A percentile compares a stretch with the other conserved stretches of the same genome.
Evolutionary conservation across 179 eudicot genomes (phyloP).

Genomic region (Corrigiola litoralis): DNA sequence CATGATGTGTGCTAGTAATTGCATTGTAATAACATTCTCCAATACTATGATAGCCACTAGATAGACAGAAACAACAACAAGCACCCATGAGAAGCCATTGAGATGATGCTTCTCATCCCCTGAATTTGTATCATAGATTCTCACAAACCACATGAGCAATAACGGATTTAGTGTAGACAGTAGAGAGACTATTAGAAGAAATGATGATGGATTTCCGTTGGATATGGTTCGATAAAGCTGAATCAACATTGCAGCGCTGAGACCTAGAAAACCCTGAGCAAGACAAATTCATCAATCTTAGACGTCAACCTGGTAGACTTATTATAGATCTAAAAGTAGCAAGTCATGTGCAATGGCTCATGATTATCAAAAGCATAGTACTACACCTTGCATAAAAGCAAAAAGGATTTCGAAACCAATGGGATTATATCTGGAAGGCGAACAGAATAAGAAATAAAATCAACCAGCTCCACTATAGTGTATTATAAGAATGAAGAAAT

Average conservation of each 20-base stretch:
- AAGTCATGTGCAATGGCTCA: neutral
- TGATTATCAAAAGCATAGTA: neutral
- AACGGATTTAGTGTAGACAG: conserved; percentile 53
- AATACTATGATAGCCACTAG: conserved; percentile 51
- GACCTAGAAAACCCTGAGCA: conserved; percentile 72
- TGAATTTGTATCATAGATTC: conserved; percentile 26
- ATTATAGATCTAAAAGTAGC: neutral
- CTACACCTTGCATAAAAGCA: too few relatives aligned
- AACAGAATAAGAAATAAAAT: too few relatives aligned
- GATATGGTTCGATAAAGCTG: conserved; percentile 62
- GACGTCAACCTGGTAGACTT: neutral
- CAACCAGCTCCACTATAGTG: too few relatives aligned
- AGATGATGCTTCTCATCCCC: conserved; percentile 50
- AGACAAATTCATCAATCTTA: neutral
- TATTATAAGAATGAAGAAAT: too few relatives aligned
- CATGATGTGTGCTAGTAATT: conserved; percentile 33
- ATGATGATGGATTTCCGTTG: conserved; percentile 45
- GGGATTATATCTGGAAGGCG: too few relatives aligned
- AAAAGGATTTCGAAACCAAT: too few relatives aligned
- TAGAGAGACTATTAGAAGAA: conserved; percentile 65
- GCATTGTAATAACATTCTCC: conserved; percentile 45
- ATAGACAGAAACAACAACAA: conserved; percentile 49
- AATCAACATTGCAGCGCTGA: conserved; percentile 75
- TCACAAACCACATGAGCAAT: conserved; percentile 64
- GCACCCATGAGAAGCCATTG: conserved; percentile 45